Conservation (phyloP, 2,329 filamentous ascomycete species). For the Sporothrix euskadiensis region DNA sequence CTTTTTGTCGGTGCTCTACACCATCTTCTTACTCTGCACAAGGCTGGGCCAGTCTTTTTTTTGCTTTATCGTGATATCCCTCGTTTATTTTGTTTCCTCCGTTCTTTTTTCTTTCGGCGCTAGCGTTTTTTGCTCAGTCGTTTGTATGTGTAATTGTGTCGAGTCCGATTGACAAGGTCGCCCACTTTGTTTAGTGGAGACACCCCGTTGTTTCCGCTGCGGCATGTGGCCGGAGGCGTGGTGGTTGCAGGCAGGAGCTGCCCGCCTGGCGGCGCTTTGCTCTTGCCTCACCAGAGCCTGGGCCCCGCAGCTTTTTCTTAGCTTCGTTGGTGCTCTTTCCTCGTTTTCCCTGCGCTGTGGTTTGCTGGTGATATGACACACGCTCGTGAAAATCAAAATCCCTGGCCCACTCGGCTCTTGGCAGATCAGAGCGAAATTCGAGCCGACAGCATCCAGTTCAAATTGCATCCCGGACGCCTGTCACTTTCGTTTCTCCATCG, state of each 20-base stretch:
- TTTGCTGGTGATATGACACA: constrained; percentile 25
- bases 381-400: constrained; percentile 13
- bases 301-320: background rate
- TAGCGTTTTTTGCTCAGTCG: constrained; percentile 15
- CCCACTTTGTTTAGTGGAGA: background rate
- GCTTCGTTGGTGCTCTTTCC: background rate
- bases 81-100: background rate
- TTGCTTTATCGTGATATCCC: background rate
- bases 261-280: background rate
- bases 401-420: constrained; percentile 3
- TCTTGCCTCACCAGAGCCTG: background rate
- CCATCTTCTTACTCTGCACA: background rate
- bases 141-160: constrained; percentile 26
- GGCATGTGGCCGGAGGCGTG: background rate
- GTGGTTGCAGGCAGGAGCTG: background rate
- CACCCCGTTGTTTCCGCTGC: background rate
- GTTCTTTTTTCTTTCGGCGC: background rate
- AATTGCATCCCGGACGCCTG: background rate
- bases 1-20: background rate
- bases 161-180: background rate
- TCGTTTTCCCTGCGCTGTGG: background rate
- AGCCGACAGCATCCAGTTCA: background rate
- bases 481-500: background rate
- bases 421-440: background rate
- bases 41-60: constrained; percentile 12